These are phyloP conservation scores for Mitragyna speciosa DNA, from an alignment of 257 asterid species.

Conservation along the genomic window DNA sequence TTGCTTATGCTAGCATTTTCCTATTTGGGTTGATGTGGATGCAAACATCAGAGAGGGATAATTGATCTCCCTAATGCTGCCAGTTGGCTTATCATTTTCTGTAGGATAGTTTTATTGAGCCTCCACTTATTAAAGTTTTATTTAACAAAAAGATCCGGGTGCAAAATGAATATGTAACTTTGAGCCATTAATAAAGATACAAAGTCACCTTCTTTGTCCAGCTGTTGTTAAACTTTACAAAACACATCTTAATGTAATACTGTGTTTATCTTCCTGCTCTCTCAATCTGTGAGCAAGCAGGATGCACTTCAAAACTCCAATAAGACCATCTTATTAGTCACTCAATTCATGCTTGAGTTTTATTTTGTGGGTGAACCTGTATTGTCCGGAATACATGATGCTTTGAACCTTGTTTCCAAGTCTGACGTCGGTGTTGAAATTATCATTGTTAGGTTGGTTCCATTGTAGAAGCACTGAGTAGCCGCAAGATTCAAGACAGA, in stretches of 20 bases:
- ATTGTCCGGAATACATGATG: background rate
- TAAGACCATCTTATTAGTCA: too few relatives aligned
- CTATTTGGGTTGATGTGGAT: background rate
- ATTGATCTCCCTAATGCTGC: background rate
- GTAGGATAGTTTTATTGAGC: background rate
- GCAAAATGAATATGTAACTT: too few relatives aligned
- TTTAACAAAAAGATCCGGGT: too few relatives aligned
- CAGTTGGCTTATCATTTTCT: background rate
- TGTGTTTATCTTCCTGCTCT: too few relatives aligned
- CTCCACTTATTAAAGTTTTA: background rate
- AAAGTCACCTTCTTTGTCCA: too few relatives aligned
- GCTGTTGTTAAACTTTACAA: too few relatives aligned
- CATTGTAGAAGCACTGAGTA: slow-evolving; percentile 42
- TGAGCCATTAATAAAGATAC: too few relatives aligned
- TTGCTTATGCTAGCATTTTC: background rate
- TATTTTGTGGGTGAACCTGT: too few relatives aligned
- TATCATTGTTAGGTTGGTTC: slow-evolving; percentile 38
- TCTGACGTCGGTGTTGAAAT: slow-evolving; percentile 2
- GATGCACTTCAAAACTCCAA: too few relatives aligned
- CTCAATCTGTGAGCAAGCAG: too few relatives aligned
- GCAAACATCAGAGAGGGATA: background rate
- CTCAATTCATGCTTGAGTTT: too few relatives aligned
- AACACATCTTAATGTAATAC: too few relatives aligned
- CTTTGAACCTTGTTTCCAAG: background rate
- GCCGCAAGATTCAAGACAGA: slow-evolving; percentile 46